Conservation (phyloP, 2,329 filamentous ascomycete species). For the Fonsecaea nubica region DNA sequence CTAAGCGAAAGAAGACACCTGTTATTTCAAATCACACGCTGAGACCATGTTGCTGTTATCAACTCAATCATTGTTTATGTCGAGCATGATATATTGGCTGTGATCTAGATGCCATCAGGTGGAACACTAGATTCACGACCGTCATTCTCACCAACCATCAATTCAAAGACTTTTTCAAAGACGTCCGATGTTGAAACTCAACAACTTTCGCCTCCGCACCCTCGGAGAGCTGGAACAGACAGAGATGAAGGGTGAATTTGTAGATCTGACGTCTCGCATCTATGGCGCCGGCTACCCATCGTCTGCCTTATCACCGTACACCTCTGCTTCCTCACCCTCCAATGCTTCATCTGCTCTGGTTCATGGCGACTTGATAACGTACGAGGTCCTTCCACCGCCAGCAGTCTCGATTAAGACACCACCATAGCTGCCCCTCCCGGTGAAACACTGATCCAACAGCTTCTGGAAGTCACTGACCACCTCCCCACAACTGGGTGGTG, state of each 20-base stretch:
- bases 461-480: slow-evolving; percentile 21
- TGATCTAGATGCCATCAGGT: background rate
- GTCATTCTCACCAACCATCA: background rate
- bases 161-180: background rate
- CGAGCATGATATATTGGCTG: background rate
- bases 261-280: background rate
- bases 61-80: background rate
- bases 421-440: slow-evolving; percentile 12
- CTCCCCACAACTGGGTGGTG: slow-evolving; percentile 18
- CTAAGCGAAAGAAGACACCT: background rate
- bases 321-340: background rate
- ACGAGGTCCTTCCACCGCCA: slow-evolving; percentile 11
- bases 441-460: slow-evolving; percentile 20
- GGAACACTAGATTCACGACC: background rate
- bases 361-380: slow-evolving; percentile 20
- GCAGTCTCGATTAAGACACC: slow-evolving; percentile 20
- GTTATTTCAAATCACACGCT: background rate
- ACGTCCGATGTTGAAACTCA: background rate
- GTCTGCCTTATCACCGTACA: background rate
- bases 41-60: background rate
- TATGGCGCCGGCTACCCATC: background rate
- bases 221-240: background rate
- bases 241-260: background rate
- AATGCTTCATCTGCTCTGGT: background rate
- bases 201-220: background rate